Base-by-base conservation (phyloP, 108 stramenopile species). In the Conticribra guillardii region DNA sequence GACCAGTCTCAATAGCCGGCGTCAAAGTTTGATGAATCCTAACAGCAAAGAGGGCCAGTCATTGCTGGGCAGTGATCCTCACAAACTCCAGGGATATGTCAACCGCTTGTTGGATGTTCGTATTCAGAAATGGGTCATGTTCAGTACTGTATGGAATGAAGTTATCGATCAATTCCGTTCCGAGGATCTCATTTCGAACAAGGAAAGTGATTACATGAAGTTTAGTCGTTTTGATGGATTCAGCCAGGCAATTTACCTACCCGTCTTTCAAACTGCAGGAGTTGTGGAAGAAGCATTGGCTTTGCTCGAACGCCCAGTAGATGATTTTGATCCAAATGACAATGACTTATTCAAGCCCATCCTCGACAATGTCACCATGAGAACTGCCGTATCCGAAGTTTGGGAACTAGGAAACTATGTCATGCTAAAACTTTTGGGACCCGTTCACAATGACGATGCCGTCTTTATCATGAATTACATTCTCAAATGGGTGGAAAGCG, bases 111-210 rank as follows among this genome's bases (percentile, higher is more conserved):
- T 97, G 44, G 96, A 97, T 75, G 92, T 97, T 27, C 82, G 97
- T 29, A 97, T 96, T 64, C 96, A 96, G 66, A 96, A 97, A 79
- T 99, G 98, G 98, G 95, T 93, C 2, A 92, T 96, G 85, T 98
- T 99, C 72, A 95, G 95, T 58, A 89, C 95, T 30, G 96, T 95
- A 2, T 99, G 98, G 98, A 99, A 99, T 69, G 97, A 97, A 67
- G 90, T 98, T 63, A 93, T 96, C 64, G 95, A 93, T 65, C 87
- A 92, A 48, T 90, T 98, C 63, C 74, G 90, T 50, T 80, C 89
- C 31, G 93, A 98, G 58, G 98, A 99, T 80, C 86, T 96, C 66
- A 80, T 99, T 54, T 96, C 92, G 21, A 96, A 96, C 65, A 67
- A 84, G 0, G 98, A 99, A 78, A 88, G 90, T 59, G 92, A 92